These are phyloP conservation scores for Limnomonas spitsbergensis DNA, from an alignment of 139 green algal species.

Conservation along the genomic window DNA sequence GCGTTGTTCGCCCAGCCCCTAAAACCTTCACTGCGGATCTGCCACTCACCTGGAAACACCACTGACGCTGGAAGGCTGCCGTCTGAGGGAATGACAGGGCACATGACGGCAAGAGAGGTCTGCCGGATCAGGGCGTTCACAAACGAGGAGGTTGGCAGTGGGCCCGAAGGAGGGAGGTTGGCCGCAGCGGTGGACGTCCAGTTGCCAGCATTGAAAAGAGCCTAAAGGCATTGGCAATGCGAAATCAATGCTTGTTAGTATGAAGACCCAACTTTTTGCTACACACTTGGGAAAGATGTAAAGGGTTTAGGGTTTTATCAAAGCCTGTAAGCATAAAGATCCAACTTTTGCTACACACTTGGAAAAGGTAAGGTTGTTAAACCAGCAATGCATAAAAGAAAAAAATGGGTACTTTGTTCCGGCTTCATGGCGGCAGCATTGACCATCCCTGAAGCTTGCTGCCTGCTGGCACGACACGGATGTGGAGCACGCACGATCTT, in stretches of 20 bases:
- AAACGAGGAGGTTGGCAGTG: background rate
- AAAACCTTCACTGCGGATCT: background rate
- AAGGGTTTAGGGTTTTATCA: background rate
- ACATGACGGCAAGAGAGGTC: background rate
- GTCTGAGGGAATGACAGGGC: constrained; percentile 2
- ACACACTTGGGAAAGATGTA: background rate
- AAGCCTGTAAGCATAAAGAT: too few relatives aligned
- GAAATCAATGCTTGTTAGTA: background rate
- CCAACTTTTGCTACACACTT: too few relatives aligned
- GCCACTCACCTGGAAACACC: constrained; percentile 12
- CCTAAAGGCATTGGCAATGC: background rate
- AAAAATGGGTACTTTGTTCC: too few relatives aligned
- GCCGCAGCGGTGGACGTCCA: background rate
- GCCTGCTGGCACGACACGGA: too few relatives aligned
- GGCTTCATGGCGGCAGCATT: too few relatives aligned
- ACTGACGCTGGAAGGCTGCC: background rate
- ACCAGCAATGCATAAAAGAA: too few relatives aligned
- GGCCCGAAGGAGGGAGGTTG: background rate
- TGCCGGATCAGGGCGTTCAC: background rate
- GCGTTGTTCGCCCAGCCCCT: background rate
- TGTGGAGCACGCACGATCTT: too few relatives aligned
- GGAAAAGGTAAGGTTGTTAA: too few relatives aligned
- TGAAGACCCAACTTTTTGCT: background rate
- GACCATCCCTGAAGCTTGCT: too few relatives aligned
- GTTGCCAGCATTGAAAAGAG: background rate